Conservation (phyloP, 2,329 filamentous ascomycete genomes). For the Stachybotrys chartarum region DNA sequence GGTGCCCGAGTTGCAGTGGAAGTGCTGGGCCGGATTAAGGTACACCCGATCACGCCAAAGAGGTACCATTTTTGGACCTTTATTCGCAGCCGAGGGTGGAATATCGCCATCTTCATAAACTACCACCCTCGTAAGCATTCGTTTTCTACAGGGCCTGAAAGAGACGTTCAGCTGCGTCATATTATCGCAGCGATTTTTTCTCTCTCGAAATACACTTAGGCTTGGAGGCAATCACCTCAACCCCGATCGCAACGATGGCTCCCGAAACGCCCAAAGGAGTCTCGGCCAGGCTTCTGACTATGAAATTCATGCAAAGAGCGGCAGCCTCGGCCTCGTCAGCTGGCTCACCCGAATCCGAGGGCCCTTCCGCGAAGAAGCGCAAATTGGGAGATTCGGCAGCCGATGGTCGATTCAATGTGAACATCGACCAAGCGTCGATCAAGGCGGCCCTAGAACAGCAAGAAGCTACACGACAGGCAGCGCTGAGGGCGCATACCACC, state of each 20-base stretch:
- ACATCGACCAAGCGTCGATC: conserved; percentile 52
- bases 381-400: conserved; percentile 36
- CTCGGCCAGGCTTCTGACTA: conserved; percentile 82
- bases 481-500: conserved; percentile 54
- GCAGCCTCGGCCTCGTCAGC: conserved; percentile 50
- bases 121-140: no score
- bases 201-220: neutral
- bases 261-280: conserved; percentile 57
- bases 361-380: conserved; percentile 55
- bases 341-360: conserved; percentile 38
- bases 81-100: neutral
- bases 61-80: neutral
- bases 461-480: conserved; percentile 56
- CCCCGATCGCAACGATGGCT: conserved; percentile 25
- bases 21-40: neutral
- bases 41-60: neutral
- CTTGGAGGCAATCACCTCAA: neutral
- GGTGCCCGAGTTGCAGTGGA: neutral
- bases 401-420: conserved; percentile 26
- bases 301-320: conserved; percentile 97
- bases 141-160: no score
- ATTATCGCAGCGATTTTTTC: neutral
- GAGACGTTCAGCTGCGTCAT: no score
- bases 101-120: no score
- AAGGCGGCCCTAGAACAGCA: conserved; percentile 59